Base-by-base conservation (phyloP, 2,329 filamentous ascomycete species). In the Chaetomium olivaceum region DNA sequence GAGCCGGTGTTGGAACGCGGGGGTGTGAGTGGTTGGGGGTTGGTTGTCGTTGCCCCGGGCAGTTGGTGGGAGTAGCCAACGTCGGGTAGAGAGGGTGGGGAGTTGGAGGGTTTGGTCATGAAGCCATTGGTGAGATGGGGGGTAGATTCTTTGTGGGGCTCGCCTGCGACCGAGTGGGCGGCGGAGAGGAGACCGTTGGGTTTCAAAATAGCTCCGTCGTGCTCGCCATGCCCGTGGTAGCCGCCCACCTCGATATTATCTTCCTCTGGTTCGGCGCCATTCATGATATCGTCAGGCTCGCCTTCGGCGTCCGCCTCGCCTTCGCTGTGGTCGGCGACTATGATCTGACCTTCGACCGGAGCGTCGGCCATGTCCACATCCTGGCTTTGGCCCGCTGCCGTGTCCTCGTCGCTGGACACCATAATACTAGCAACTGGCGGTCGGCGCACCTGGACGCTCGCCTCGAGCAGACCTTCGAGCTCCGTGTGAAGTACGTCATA, bases 391-490 rank as follows among this genome's bases (percentile, higher is more conserved):
- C 77, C 79, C 9, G 77, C 78, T 12, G 76, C 80, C 61, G 77
- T 76, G 16, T 74, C 76, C 27, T 80, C 80, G 8, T 75, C 75
- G 7, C 74, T 71, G 27, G 73, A 73, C 1, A 73, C 71, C 4
- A 70, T 67, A 31, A 77, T 76, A 59, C 64, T 69, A 14, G 33
- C 19, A 6, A 27, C 27, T 8, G 79, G 74, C 68, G 72, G 79
- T 74, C 78, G 84, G 68, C 74, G 82, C 77, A 78, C 79, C 77
- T 84, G 87, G 73, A 91, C 80, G 71, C 89, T 89, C 50, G 85
- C 83, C 67, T 92, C 89, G 7, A 95, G 80, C 69, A 94, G 85
- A 58, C 81, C 81, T 71, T 95, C 91, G 8, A 97, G 80, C 72
- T 95, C 90, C 69, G 87, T 87, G 48, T 91, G 80, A 63, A 93